These are phyloP conservation scores for Mortierella antarctica DNA, from an alignment of 192 early-diverging fungal genomes.

Conservation along the genomic window DNA sequence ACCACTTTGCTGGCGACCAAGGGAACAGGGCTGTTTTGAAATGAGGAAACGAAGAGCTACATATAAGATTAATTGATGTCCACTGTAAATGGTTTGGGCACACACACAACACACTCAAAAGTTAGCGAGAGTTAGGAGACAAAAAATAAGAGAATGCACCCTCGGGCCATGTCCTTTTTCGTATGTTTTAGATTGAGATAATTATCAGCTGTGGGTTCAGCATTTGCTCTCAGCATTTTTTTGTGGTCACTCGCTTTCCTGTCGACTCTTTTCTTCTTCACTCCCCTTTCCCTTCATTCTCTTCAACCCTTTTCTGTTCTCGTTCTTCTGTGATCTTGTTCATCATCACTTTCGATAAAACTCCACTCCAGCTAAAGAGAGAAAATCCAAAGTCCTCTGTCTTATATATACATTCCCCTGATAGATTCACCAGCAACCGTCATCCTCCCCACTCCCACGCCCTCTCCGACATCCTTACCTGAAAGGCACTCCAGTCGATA, in stretches of 20 bases:
- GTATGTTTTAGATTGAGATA: too few species aligned
- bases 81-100: too few species aligned
- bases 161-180: neutral
- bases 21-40: too few species aligned
- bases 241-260: neutral
- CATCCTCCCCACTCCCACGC: neutral
- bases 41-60: too few species aligned
- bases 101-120: neutral
- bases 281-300: neutral
- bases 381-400: neutral
- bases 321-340: neutral
- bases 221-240: too few species aligned
- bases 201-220: too few species aligned
- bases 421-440: neutral
- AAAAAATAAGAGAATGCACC: neutral
- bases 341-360: neutral
- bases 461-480: too few species aligned
- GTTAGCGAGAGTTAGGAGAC: neutral
- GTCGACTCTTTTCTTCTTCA: conserved; percentile 1
- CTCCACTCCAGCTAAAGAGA: neutral
- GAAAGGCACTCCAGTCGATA: too few species aligned
- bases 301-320: neutral
- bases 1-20: too few species aligned
- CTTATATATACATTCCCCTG: neutral
- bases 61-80: too few species aligned